Evolutionary conservation across 192 early-diverging fungal species (phyloP).

Genomic region (Coemansia sp.): DNA sequence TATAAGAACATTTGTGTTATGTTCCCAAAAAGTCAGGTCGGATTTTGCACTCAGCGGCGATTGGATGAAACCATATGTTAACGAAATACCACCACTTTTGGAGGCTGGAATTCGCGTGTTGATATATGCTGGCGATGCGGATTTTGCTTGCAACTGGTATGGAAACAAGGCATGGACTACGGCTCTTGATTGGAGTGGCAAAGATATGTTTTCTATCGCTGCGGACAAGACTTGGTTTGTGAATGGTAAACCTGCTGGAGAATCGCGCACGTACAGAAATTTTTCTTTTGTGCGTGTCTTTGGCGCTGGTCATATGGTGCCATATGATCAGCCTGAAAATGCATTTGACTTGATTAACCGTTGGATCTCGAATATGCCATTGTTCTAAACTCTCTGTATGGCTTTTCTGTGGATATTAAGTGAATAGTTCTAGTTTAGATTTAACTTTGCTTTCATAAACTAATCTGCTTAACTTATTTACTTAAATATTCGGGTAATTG

Average conservation of each 20-base stretch:
- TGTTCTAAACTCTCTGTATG: slow-evolving; percentile 5
- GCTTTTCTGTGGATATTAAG: too few relatives aligned
- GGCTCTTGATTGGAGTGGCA: slow-evolving; percentile 80
- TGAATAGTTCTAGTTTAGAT: too few relatives aligned
- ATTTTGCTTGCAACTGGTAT: slow-evolving; percentile 89
- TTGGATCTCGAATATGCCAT: slow-evolving; percentile 63
- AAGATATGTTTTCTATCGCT: slow-evolving; percentile 64
- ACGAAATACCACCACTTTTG: slow-evolving; percentile 65
- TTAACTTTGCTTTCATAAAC: too few relatives aligned
- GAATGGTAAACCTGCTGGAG: slow-evolving; percentile 60
- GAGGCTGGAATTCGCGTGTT: slow-evolving; percentile 78
- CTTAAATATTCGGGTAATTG: too few relatives aligned
- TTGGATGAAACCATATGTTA: slow-evolving; percentile 82
- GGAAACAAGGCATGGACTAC: slow-evolving; percentile 89
- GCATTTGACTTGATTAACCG: slow-evolving; percentile 82
- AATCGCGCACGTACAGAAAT: slow-evolving; percentile 65
- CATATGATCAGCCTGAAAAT: slow-evolving; percentile 84
- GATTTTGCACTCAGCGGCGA: slow-evolving; percentile 81
- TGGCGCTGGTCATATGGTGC: slow-evolving; percentile 88
- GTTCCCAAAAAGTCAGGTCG: slow-evolving; percentile 79
- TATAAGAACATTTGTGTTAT: slow-evolving; percentile 66
- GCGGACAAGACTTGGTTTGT: slow-evolving; percentile 71
- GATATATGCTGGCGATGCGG: slow-evolving; percentile 89
- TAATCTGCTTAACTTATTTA: too few relatives aligned
- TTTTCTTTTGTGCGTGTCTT: slow-evolving; percentile 84